These are phyloP conservation scores for Camellia sinensis DNA, from an alignment of 148 eudicot genomes.

Conservation along the genomic window DNA sequence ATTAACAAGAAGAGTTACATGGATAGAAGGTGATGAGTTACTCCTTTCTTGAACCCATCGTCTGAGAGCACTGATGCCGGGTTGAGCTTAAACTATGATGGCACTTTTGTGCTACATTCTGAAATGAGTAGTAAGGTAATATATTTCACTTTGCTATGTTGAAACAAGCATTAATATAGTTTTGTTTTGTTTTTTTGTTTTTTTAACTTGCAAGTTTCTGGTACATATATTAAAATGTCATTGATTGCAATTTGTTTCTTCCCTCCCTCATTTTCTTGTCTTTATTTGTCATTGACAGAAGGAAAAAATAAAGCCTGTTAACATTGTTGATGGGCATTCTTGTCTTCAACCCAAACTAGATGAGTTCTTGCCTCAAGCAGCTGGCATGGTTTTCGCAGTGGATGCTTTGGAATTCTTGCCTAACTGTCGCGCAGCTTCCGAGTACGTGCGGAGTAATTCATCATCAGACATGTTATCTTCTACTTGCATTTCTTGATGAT, in stretches of 20 bases:
- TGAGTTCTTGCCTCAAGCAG: constrained; percentile 82
- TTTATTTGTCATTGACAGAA: constrained; percentile 32
- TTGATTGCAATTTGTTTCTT: neutral
- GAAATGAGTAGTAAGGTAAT: constrained; percentile 60
- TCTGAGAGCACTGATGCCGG: neutral
- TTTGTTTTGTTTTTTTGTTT: neutral
- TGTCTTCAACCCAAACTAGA: constrained; percentile 83
- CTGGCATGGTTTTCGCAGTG: constrained; percentile 76
- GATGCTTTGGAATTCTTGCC: constrained; percentile 86
- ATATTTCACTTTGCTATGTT: neutral
- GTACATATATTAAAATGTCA: neutral
- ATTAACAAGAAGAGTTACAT: neutral
- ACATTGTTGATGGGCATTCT: constrained; percentile 85
- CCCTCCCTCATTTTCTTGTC: neutral
- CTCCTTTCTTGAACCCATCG: neutral
- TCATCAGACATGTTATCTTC: constrained; percentile 46
- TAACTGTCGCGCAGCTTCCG: constrained; percentile 72
- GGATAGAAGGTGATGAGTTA: neutral
- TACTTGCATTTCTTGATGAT: constrained; percentile 23
- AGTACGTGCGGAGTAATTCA: constrained; percentile 35
- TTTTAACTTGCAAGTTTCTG: neutral
- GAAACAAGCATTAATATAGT: neutral
- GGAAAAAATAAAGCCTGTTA: constrained; percentile 69
- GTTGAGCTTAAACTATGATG: constrained; percentile 34
- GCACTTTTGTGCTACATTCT: constrained; percentile 72